These are phyloP conservation scores for Colletotrichum orbiculare DNA, from an alignment of 2,329 filamentous ascomycete genomes.

Conservation along the genomic window DNA sequence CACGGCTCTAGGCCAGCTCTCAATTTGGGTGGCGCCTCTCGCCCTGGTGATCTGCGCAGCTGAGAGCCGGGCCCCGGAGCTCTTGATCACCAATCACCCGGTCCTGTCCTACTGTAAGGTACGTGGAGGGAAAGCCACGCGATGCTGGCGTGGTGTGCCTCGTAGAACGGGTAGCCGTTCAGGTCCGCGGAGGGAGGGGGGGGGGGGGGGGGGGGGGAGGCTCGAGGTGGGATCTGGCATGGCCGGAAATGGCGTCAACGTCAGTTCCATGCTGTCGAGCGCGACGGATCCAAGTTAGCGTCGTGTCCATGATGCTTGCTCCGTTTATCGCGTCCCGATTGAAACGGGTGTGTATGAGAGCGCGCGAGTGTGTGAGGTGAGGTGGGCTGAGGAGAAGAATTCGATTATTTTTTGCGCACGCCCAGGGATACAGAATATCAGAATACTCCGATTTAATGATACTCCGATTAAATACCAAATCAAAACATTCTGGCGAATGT, in stretches of 20 bases:
- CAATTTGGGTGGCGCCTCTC: neutral
- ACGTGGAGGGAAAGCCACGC: neutral
- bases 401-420: too few relatives aligned
- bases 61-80: neutral
- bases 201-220: neutral
- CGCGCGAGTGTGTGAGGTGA: neutral
- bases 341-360: slow-evolving; percentile 5
- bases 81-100: too few relatives aligned
- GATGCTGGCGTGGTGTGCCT: too few relatives aligned
- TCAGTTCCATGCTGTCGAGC: neutral
- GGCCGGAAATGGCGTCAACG: neutral
- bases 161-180: too few relatives aligned
- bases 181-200: neutral
- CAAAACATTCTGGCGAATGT: neutral
- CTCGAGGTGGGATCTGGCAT: neutral
- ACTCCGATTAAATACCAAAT: neutral
- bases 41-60: slow-evolving; percentile 27
- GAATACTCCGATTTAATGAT: neutral
- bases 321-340: slow-evolving; percentile 10
- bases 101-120: slow-evolving; percentile 9
- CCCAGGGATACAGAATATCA: neutral
- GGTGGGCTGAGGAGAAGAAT: too few relatives aligned
- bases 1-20: neutral
- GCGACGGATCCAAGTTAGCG: too few relatives aligned
- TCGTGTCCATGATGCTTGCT: slow-evolving; percentile 1